A percentile compares a stretch with the other conserved stretches of the same genome.
phyloP scores from a whole-genome alignment of 768 basidiomycete species.

The Leucosporidium creatinivorum region DNA sequence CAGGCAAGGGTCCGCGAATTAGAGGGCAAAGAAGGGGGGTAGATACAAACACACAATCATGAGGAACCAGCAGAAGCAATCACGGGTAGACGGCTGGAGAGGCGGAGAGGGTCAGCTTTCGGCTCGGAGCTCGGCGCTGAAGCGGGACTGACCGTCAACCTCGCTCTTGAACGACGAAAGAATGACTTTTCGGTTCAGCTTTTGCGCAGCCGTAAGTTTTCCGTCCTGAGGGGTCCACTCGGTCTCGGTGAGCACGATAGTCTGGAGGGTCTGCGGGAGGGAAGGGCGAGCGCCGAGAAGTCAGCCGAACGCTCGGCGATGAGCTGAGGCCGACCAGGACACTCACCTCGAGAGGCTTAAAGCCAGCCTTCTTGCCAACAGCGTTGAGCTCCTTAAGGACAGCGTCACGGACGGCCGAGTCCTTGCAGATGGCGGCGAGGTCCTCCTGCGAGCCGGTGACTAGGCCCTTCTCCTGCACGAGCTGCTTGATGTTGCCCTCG shows the following conservation, averaged over 20 bases:
- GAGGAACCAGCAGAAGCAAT: not conserved
- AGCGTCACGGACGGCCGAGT: conserved; percentile 63
- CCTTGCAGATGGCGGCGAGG: conserved; percentile 49
- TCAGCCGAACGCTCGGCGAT: conserved; percentile 40
- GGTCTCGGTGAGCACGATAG: conserved; percentile 67
- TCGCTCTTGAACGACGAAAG: conserved; percentile 6
- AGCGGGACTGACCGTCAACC: conserved; percentile 13
- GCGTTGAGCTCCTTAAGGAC: conserved; percentile 46
- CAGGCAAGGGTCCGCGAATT: not conserved
- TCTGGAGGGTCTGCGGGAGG: conserved; percentile 47
- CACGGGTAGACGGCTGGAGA: conserved; percentile 1
- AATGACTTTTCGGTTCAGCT: conserved; percentile 70
- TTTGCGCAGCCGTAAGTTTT: conserved; percentile 81
- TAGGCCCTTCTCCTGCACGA: not conserved
- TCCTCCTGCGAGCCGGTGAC: conserved; percentile 38
- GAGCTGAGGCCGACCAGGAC: not conserved
- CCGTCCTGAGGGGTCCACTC: conserved; percentile 93
- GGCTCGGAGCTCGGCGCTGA: no score
- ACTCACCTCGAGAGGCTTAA: conserved; percentile 50
- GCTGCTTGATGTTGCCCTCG: conserved; percentile 20
- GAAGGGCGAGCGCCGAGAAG: conserved; percentile 60
- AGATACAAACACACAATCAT: not conserved
- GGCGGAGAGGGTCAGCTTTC: not conserved
- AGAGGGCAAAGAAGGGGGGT: not conserved
- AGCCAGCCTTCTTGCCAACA: conserved; percentile 73